A percentile compares a stretch with the other conserved stretches of the same genome.
These are phyloP conservation scores for Dryas drummondii DNA, from an alignment of 306 rosid genomes.

Conservation along the genomic window DNA sequence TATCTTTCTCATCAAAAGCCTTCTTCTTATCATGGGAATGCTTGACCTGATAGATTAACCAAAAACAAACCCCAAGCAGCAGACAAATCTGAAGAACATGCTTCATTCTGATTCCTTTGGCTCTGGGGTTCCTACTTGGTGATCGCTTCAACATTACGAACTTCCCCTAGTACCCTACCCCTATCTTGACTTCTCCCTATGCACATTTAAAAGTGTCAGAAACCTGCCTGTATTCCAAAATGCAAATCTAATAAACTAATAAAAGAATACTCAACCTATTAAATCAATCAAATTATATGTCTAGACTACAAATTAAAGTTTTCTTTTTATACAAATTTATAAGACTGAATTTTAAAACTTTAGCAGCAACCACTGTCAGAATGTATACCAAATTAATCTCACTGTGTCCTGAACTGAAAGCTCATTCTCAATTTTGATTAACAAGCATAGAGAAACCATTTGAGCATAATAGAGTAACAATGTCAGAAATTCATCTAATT, in stretches of 20 bases:
- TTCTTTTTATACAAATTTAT: not conserved
- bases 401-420: not conserved
- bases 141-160: conserved; percentile 67
- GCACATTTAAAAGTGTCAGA: conserved; percentile 14
- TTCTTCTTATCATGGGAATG: conserved; percentile 88
- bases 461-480: no score
- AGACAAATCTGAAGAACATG: conserved; percentile 74
- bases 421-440: not conserved
- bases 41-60: conserved; percentile 95
- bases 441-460: not conserved
- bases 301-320: not conserved
- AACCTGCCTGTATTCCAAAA: conserved; percentile 33
- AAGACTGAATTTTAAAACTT: not conserved
- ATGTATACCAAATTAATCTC: not conserved
- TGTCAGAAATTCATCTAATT: not conserved
- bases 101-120: conserved; percentile 75
- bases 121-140: conserved; percentile 60
- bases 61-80: conserved; percentile 83
- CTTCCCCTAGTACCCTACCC: conserved; percentile 23
- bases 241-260: conserved; percentile 20
- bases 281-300: not conserved
- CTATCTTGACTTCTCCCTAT: conserved; percentile 27
- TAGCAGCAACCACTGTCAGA: not conserved
- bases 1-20: conserved; percentile 52
- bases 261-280: conserved; percentile 4